Evolutionary conservation across 169 alveolate species (phyloP).

Genomic region (Plasmodium vinckei): DNA sequence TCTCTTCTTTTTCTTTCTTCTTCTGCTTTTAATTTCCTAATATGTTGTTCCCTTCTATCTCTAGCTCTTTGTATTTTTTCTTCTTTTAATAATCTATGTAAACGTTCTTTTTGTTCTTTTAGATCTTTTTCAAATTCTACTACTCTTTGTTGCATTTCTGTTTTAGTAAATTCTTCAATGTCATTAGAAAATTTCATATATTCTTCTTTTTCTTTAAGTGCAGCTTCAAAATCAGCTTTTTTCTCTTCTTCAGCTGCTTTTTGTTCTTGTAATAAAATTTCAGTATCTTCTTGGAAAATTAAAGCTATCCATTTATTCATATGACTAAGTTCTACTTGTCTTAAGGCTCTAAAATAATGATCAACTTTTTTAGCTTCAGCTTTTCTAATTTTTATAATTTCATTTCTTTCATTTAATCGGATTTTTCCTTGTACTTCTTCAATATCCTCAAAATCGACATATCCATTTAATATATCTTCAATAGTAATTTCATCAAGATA

Average conservation of each 20-base stretch:
- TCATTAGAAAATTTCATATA: constrained; percentile 77
- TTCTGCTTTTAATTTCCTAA: constrained; percentile 79
- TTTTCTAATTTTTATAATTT: constrained; percentile 85
- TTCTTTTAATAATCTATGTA: constrained; percentile 64
- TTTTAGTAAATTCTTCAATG: constrained; percentile 80
- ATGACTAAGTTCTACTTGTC: constrained; percentile 86
- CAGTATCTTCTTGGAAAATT: constrained; percentile 81
- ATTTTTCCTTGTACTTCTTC: constrained; percentile 90
- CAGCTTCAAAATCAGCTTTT: constrained; percentile 81
- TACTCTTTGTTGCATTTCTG: constrained; percentile 75
- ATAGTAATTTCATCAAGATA: constrained; percentile 89
- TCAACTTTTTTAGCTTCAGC: constrained; percentile 89
- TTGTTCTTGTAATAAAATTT: constrained; percentile 80
- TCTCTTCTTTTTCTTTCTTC: constrained; percentile 87
- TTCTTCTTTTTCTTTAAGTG: constrained; percentile 78
- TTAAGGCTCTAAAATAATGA: constrained; percentile 89
- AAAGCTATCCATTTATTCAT: constrained; percentile 81
- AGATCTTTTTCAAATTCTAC: constrained; percentile 79
- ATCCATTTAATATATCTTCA: constrained; percentile 90
- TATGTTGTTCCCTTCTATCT: constrained; percentile 82
- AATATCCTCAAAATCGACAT: constrained; percentile 90
- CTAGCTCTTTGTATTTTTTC: constrained; percentile 87
- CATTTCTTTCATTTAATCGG: constrained; percentile 87
- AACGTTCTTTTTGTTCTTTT: constrained; percentile 63
- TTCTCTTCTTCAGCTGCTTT: constrained; percentile 83